A percentile compares a stretch with the other conserved stretches of the same genome.
phyloP scores from a whole-genome alignment of 352 stramenopile genomes.

The Phytophthora niederhauseri region DNA sequence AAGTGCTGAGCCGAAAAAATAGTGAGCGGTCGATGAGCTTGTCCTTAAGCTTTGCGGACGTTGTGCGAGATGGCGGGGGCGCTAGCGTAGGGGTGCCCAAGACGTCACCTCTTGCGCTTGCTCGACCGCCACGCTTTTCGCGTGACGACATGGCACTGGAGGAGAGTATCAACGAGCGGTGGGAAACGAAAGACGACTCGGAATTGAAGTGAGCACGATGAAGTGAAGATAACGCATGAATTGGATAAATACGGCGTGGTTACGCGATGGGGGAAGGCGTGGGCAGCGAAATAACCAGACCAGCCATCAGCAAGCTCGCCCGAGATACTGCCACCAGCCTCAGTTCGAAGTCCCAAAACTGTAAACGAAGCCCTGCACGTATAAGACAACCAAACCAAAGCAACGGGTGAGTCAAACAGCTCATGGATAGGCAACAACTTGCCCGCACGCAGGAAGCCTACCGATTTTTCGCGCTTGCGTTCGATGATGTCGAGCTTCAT shows the following conservation, averaged over 20 bases:
- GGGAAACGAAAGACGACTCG: constrained; percentile 74
- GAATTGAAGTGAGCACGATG: constrained; percentile 52
- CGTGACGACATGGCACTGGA: constrained; percentile 63
- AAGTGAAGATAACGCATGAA: constrained; percentile 14
- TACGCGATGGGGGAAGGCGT: constrained; percentile 4
- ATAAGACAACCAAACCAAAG: constrained; percentile 1
- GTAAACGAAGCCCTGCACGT: constrained; percentile 71
- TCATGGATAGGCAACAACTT: not conserved
- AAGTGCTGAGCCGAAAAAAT: constrained; percentile 53
- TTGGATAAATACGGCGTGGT: constrained; percentile 54
- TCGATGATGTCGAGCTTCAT: constrained; percentile 86
- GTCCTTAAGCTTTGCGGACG: constrained; percentile 88
- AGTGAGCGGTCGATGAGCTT: constrained; percentile 86
- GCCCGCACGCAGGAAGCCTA: constrained; percentile 35
- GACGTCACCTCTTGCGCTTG: constrained; percentile 49
- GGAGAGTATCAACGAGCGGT: constrained; percentile 70
- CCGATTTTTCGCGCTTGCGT: constrained; percentile 74
- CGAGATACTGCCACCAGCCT: not conserved
- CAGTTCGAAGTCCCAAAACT: constrained; percentile 49
- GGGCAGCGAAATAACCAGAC: not conserved
- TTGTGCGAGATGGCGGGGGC: constrained; percentile 67
- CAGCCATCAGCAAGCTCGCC: not conserved
- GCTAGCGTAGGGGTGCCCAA: constrained; percentile 37
- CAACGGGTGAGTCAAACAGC: not conserved
- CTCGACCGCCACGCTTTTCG: constrained; percentile 50